A percentile compares a stretch with the other conserved stretches of the same genome.
Conservation (phyloP, 345 rosid species). For the Trapa bicornis region DNA sequence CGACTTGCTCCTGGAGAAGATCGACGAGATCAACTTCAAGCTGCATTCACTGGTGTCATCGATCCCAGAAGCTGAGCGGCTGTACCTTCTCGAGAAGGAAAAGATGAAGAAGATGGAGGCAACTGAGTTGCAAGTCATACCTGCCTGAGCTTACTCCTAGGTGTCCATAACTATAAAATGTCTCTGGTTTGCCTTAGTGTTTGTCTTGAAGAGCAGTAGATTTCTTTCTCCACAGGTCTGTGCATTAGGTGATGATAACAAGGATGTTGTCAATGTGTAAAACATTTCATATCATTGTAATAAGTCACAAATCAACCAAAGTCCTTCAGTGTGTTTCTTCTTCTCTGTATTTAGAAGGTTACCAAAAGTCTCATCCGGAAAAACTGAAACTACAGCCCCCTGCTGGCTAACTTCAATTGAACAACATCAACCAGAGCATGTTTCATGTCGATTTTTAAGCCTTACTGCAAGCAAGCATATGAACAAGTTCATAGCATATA, state of each 20-base stretch:
- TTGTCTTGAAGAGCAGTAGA: too few species aligned
- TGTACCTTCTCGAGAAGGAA: conserved; percentile 45
- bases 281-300: not conserved
- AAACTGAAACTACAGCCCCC: not conserved
- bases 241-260: too few species aligned
- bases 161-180: not conserved
- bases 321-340: not conserved
- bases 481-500: not conserved
- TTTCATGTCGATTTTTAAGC: not conserved
- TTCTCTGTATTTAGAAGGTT: not conserved
- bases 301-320: not conserved
- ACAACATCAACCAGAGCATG: not conserved
- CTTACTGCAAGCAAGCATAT: not conserved
- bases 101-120: conserved; percentile 27
- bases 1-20: conserved; percentile 46
- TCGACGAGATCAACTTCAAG: conserved; percentile 48
- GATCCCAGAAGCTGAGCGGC: conserved; percentile 57
- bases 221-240: too few species aligned
- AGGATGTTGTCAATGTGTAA: not conserved
- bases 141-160: not conserved
- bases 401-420: not conserved
- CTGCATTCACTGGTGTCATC: conserved; percentile 39
- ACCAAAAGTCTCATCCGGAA: not conserved
- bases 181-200: not conserved
- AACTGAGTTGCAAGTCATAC: not conserved